A percentile compares a stretch with the other conserved stretches of the same genome.
These are phyloP conservation scores for Helichrysum umbraculigerum DNA, from an alignment of 129 eudicot genomes.

Conservation along the genomic window DNA sequence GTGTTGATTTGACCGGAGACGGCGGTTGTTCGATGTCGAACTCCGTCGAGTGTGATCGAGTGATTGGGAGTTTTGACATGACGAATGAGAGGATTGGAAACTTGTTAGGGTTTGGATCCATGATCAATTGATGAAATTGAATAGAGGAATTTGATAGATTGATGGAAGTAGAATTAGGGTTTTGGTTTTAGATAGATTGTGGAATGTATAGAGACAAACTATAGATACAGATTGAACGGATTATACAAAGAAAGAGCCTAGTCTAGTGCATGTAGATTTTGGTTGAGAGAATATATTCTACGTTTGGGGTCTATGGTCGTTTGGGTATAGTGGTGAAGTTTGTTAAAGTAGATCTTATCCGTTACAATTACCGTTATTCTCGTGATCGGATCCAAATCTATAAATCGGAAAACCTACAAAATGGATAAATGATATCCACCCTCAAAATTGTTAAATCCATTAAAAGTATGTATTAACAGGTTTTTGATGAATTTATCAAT, in stretches of 20 bases:
- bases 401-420: too few relatives aligned
- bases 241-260: constrained; percentile 9
- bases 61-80: constrained; percentile 57
- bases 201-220: not conserved
- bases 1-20: constrained; percentile 19
- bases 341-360: not conserved
- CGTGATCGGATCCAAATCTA: not conserved
- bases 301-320: too few relatives aligned
- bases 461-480: too few relatives aligned
- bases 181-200: not conserved
- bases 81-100: constrained; percentile 76
- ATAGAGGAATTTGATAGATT: not conserved
- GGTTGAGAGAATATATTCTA: constrained; percentile 20
- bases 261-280: not conserved
- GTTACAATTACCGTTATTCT: not conserved
- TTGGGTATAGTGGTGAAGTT: not conserved
- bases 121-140: constrained; percentile 18
- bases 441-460: too few relatives aligned
- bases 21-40: constrained; percentile 70
- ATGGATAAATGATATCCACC: too few relatives aligned
- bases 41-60: constrained; percentile 35
- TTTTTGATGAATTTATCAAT: too few relatives aligned
- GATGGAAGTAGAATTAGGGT: not conserved
- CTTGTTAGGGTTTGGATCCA: constrained; percentile 72
- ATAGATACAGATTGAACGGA: constrained; percentile 16